Conservation (phyloP, 2,329 filamentous ascomycete species). For the Bipolaris sorokiniana region DNA sequence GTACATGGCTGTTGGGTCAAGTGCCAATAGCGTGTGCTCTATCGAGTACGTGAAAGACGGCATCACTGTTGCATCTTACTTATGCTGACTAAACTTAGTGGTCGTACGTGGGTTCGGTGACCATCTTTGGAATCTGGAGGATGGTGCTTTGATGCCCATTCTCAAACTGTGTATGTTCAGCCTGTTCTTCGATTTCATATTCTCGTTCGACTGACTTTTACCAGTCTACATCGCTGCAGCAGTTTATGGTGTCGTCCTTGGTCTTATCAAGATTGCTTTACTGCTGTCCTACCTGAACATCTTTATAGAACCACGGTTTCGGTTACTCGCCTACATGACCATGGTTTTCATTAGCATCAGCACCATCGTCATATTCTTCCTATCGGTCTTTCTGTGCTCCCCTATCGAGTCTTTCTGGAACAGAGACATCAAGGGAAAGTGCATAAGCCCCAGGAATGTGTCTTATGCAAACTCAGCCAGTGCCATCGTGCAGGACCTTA, state of each 20-base stretch:
- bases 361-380: slow-evolving; percentile 23
- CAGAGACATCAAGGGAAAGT: slow-evolving; percentile 33
- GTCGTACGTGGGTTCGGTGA: slow-evolving; percentile 31
- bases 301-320: slow-evolving; percentile 28
- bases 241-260: slow-evolving; percentile 29
- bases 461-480: slow-evolving; percentile 33
- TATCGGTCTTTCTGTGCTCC: slow-evolving; percentile 33
- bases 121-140: slow-evolving; percentile 28
- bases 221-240: slow-evolving; percentile 29
- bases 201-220: neutral
- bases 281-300: slow-evolving; percentile 40
- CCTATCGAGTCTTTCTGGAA: slow-evolving; percentile 38
- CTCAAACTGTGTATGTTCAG: slow-evolving; percentile 20
- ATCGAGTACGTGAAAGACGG: slow-evolving; percentile 20
- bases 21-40: slow-evolving; percentile 28
- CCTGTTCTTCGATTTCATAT: neutral
- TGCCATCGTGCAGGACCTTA: slow-evolving; percentile 35
- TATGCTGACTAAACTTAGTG: slow-evolving; percentile 23
- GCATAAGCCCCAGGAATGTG: slow-evolving; percentile 27
- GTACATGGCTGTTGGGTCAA: slow-evolving; percentile 23
- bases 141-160: slow-evolving; percentile 14
- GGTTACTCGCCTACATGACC: slow-evolving; percentile 23
- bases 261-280: slow-evolving; percentile 35
- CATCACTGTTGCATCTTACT: neutral
- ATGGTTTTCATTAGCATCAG: slow-evolving; percentile 26